Evolutionary conservation across 305 asterid species (phyloP).

Genomic region (Fraxinus albicans): DNA sequence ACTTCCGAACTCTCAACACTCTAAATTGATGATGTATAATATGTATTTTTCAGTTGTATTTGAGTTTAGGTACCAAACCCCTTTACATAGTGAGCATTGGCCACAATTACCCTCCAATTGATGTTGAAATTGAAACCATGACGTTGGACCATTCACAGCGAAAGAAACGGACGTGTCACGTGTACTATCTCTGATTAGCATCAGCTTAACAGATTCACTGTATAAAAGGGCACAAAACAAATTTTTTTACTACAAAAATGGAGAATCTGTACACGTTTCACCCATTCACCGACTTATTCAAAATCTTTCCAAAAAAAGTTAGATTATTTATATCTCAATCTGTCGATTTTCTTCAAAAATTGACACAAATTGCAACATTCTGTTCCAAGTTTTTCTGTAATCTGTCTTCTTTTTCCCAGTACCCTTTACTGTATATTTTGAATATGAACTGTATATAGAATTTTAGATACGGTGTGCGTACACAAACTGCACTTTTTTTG

Average conservation of each 20-base stretch:
- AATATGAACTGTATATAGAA: background rate
- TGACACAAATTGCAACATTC: background rate
- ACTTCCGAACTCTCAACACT: too few relatives aligned
- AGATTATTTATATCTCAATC: background rate
- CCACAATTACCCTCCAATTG: too few relatives aligned
- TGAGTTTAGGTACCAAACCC: too few relatives aligned
- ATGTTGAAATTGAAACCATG: too few relatives aligned
- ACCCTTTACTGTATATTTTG: background rate
- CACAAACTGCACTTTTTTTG: background rate
- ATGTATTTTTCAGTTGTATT: too few relatives aligned
- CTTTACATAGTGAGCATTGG: too few relatives aligned
- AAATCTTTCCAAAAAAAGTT: background rate
- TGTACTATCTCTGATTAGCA: background rate
- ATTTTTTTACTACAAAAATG: background rate
- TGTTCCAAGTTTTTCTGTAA: background rate
- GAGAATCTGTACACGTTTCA: background rate
- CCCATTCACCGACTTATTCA: constrained; percentile 21
- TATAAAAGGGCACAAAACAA: background rate
- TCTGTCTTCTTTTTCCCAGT: background rate
- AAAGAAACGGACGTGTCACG: too few relatives aligned
- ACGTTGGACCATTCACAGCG: too few relatives aligned
- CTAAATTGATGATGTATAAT: too few relatives aligned
- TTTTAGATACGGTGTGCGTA: background rate
- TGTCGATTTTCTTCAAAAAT: background rate
- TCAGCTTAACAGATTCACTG: background rate